Evolutionary conservation across 2,329 filamentous ascomycete species (phyloP).

Genomic region (Aspergillus sp.): DNA sequence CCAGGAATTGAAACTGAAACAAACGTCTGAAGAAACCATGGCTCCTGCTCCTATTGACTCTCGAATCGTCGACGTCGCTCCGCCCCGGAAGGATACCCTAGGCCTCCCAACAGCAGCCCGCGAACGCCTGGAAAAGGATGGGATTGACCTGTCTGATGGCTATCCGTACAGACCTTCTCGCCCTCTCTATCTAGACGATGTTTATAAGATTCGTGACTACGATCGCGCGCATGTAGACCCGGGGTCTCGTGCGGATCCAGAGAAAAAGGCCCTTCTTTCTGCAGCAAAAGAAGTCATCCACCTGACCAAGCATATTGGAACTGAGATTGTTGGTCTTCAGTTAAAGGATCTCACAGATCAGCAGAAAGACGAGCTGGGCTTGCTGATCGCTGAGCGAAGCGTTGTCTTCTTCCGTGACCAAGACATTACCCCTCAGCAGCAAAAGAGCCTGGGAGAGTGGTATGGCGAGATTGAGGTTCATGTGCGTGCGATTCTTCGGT

Average conservation of each 20-base stretch:
- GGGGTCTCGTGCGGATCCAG: conserved; percentile 60
- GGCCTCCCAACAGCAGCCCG: conserved; percentile 55
- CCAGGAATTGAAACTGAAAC: neutral
- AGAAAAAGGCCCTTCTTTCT: conserved; percentile 56
- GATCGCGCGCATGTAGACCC: conserved; percentile 56
- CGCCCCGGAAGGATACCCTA: conserved; percentile 61
- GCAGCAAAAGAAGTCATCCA: conserved; percentile 61
- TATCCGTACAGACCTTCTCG: conserved; percentile 67
- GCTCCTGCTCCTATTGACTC: conserved; percentile 58
- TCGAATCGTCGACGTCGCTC: conserved; percentile 58
- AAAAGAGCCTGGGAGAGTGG: conserved; percentile 58
- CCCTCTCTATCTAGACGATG: conserved; percentile 66
- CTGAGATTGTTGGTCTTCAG: conserved; percentile 60
- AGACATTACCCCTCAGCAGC: conserved; percentile 56
- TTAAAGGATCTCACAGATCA: conserved; percentile 56
- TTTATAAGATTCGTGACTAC: conserved; percentile 59
- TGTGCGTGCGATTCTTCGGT: conserved; percentile 36
- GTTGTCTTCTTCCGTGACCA: conserved; percentile 67
- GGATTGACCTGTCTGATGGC: conserved; percentile 63
- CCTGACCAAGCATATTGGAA: conserved; percentile 59
- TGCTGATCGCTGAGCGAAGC: conserved; percentile 59
- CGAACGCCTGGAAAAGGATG: conserved; percentile 60
- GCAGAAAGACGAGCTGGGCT: conserved; percentile 58
- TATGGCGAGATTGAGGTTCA: conserved; percentile 66
- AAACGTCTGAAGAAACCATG: conserved; percentile 31